Conservation (phyloP, 345 rosid species). For the Dimocarpus longan region DNA sequence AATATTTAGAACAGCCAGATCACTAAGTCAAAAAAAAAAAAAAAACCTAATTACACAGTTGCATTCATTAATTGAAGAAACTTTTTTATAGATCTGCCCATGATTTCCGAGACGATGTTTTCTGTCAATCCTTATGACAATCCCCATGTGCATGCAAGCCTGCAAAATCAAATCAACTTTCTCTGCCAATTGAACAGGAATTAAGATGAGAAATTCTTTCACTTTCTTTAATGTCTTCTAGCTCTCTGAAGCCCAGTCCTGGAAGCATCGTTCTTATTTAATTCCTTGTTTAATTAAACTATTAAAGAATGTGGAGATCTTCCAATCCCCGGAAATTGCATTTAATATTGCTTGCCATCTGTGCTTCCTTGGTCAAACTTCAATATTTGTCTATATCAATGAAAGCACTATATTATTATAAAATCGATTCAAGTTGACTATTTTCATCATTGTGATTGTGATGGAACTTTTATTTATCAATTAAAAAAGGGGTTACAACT, state of each 20-base stretch:
- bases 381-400: too few species aligned
- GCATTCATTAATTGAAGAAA: constrained; percentile 14
- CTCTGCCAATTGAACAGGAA: not conserved
- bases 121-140: not conserved
- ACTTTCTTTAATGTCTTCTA: not conserved
- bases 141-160: not conserved
- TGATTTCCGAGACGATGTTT: constrained; percentile 29
- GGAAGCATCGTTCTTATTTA: not conserved
- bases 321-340: not conserved
- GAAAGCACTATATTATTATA: too few species aligned
- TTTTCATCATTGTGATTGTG: too few species aligned
- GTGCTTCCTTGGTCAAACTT: not conserved
- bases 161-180: not conserved
- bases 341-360: not conserved
- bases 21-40: constrained; percentile 13
- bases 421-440: too few species aligned
- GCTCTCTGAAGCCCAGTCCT: not conserved
- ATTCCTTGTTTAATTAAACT: not conserved
- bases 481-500: too few species aligned
- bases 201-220: not conserved
- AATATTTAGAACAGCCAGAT: not conserved
- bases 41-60: constrained; percentile 22
- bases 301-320: not conserved
- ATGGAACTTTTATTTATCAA: too few species aligned
- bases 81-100: constrained; percentile 21